phyloP scores from a whole-genome alignment of 352 stramenopile species.

The Halophytophthora polymorphica region DNA sequence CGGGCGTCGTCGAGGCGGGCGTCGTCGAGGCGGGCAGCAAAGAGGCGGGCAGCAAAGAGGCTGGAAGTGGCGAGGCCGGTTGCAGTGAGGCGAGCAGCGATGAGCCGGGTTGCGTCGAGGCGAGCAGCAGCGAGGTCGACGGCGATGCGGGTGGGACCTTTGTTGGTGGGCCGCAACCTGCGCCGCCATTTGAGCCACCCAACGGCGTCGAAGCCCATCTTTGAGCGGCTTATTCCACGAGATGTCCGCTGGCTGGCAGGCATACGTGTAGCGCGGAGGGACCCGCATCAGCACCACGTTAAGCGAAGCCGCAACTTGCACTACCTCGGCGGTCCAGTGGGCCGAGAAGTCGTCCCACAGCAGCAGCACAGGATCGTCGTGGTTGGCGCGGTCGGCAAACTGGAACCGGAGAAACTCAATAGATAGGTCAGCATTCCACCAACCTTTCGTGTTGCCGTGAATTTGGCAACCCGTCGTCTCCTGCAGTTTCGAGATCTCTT shows the following conservation, averaged over 20 bases:
- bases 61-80: no score
- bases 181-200: slow-evolving; percentile 2
- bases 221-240: slow-evolving; percentile 15
- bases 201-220: not conserved
- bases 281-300: slow-evolving; percentile 13
- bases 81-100: no score
- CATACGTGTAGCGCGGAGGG: slow-evolving; percentile 6
- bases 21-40: no score
- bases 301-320: slow-evolving; percentile 2
- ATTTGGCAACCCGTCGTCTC: not conserved
- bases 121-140: no score
- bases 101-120: no score
- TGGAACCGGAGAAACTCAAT: slow-evolving; percentile 5
- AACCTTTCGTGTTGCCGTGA: slow-evolving; percentile 3
- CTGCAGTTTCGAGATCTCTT: not conserved
- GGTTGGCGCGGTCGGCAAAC: slow-evolving; percentile 2
- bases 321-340: slow-evolving; percentile 8
- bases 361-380: slow-evolving; percentile 5
- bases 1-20: no score
- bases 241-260: slow-evolving; percentile 13
- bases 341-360: slow-evolving; percentile 14
- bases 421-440: slow-evolving; percentile 9
- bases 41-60: no score
- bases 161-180: no score
- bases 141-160: no score